Conservation (phyloP, 371 early-diverging fungal species). For the Furculomyces boomerangus region DNA sequence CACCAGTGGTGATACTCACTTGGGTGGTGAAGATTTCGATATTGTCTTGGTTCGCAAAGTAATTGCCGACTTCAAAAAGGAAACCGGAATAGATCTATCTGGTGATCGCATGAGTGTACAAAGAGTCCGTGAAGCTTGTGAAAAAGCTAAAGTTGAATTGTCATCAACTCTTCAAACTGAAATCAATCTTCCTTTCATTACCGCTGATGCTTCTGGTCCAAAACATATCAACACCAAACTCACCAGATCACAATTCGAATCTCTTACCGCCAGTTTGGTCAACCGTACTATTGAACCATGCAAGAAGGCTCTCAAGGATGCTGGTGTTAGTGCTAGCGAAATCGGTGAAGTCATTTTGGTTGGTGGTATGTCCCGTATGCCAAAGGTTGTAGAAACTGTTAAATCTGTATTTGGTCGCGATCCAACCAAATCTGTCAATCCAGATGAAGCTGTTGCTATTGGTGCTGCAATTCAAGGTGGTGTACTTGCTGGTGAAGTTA, state of each 20-base stretch:
- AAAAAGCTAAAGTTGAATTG: slow-evolving; percentile 97
- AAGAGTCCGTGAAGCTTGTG: slow-evolving; percentile 91
- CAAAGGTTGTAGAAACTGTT: slow-evolving; percentile 90
- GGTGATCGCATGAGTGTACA: slow-evolving; percentile 82
- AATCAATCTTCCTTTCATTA: slow-evolving; percentile 91
- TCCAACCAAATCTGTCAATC: slow-evolving; percentile 90
- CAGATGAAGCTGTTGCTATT: slow-evolving; percentile 98
- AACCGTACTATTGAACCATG: slow-evolving; percentile 86
- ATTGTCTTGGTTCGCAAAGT: slow-evolving; percentile 65
- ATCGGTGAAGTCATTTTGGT: slow-evolving; percentile 97
- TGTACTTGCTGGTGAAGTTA: slow-evolving; percentile 88
- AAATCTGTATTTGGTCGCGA: slow-evolving; percentile 76
- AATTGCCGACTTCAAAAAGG: slow-evolving; percentile 74
- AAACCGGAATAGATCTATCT: slow-evolving; percentile 51
- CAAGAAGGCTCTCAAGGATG: slow-evolving; percentile 93
- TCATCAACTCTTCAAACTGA: slow-evolving; percentile 84
- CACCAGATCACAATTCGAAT: slow-evolving; percentile 83
- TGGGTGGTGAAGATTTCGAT: slow-evolving; percentile 99
- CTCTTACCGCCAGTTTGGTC: slow-evolving; percentile 60
- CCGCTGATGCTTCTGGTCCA: slow-evolving; percentile 80
- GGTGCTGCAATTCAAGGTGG: slow-evolving; percentile 99
- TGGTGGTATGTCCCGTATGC: slow-evolving; percentile 99
- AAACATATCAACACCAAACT: slow-evolving; percentile 90
- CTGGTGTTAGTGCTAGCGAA: slow-evolving; percentile 56
- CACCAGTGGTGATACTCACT: slow-evolving; percentile 91